Conservation (phyloP, 768 basidiomycete genomes). For the Cyathus striatus region DNA sequence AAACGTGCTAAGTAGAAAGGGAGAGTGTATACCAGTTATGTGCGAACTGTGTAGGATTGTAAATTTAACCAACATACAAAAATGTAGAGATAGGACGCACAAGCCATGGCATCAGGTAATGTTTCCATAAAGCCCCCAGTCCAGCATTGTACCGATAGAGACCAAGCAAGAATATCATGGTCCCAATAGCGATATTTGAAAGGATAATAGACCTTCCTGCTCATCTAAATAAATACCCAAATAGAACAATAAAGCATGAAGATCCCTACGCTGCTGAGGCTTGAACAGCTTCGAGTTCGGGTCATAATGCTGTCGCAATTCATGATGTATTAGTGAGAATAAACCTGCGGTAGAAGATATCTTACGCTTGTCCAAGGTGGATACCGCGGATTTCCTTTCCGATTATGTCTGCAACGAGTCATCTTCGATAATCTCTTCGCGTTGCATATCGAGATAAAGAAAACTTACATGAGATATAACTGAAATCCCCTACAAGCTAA, state of each 20-base stretch:
- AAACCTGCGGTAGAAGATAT: slow-evolving; percentile 1
- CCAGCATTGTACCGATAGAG: slow-evolving; percentile 22
- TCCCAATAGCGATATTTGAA: slow-evolving; percentile 35
- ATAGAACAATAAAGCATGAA: background rate
- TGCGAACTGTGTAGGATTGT: slow-evolving; percentile 29
- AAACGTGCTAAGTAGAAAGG: no score
- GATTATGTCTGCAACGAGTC: slow-evolving; percentile 27
- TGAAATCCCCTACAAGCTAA: slow-evolving; percentile 31
- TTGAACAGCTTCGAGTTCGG: slow-evolving; percentile 41
- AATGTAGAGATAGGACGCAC: slow-evolving; percentile 18
- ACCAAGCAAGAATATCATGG: slow-evolving; percentile 30
- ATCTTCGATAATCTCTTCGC: background rate
- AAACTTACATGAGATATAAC: slow-evolving; percentile 36
- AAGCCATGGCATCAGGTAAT: slow-evolving; percentile 48
- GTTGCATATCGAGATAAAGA: background rate
- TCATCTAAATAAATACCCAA: no score
- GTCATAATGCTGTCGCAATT: slow-evolving; percentile 30
- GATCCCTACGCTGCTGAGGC: slow-evolving; percentile 35
- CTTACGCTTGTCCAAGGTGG: slow-evolving; percentile 38
- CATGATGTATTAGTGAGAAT: slow-evolving; percentile 3
- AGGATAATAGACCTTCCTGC: slow-evolving; percentile 33
- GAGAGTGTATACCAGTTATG: slow-evolving; percentile 39
- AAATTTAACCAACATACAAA: no score
- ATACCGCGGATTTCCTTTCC: slow-evolving; percentile 41
- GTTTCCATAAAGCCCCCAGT: slow-evolving; percentile 25